Evolutionary conservation across 345 rosid genomes (phyloP).

Genomic region (Cardiospermum halicacabum): DNA sequence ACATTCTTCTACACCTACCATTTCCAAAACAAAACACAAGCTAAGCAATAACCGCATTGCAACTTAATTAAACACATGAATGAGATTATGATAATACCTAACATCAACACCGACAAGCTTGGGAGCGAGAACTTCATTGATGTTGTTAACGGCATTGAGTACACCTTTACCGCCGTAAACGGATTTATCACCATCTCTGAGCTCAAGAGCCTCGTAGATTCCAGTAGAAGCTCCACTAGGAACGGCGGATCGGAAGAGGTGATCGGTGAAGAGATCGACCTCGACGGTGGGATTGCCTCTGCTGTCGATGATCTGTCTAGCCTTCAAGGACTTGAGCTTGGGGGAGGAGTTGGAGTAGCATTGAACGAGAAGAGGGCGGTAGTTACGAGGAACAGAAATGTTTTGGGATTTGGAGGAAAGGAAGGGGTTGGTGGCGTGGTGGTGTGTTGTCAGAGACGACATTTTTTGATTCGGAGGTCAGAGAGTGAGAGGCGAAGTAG

Average conservation of each 20-base stretch:
- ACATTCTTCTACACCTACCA: not conserved
- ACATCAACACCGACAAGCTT: conserved; percentile 89
- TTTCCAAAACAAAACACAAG: not conserved
- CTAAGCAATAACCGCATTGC: no score
- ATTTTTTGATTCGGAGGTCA: conserved; percentile 26
- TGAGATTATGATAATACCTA: conserved; percentile 40
- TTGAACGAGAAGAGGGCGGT: conserved; percentile 37
- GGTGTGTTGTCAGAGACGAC: conserved; percentile 64
- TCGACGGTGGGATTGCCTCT: conserved; percentile 96
- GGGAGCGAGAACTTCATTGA: conserved; percentile 73
- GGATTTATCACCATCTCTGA: conserved; percentile 80
- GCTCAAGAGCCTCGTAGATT: conserved; percentile 94
- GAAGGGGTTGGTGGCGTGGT: conserved; percentile 26
- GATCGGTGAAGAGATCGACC: conserved; percentile 86
- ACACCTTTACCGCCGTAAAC: conserved; percentile 96
- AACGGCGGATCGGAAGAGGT: conserved; percentile 82
- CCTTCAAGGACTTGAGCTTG: conserved; percentile 71
- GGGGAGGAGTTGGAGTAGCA: conserved; percentile 44
- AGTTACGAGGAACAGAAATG: conserved; percentile 21
- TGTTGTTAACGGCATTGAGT: conserved; percentile 64
- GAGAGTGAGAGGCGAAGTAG: conserved; percentile 3
- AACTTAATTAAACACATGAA: not conserved
- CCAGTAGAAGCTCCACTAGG: conserved; percentile 99
- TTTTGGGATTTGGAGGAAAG: conserved; percentile 25
- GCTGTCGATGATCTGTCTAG: conserved; percentile 98